These are phyloP conservation scores for Thermochaetoides dissita DNA, from an alignment of 2,329 filamentous ascomycete species.

Conservation along the genomic window DNA sequence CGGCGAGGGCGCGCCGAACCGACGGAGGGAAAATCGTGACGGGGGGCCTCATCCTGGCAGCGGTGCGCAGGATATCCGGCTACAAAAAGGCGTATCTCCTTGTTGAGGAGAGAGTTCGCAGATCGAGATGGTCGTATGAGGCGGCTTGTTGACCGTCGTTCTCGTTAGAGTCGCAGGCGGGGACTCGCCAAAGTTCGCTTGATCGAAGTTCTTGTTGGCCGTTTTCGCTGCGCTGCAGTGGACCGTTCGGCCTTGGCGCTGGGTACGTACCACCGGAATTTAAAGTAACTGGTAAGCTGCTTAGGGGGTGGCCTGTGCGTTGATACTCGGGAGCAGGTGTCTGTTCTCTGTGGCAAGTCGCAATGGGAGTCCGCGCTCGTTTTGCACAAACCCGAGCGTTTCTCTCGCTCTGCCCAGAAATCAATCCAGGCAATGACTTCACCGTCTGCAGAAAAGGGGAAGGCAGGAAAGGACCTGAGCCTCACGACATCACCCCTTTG, in stretches of 20 bases:
- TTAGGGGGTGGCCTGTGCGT: too few relatives aligned
- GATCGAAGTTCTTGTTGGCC: constrained; percentile 12
- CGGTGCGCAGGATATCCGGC: not conserved
- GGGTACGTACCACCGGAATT: constrained; percentile 2
- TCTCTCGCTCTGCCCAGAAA: too few relatives aligned
- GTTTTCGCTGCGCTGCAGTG: constrained; percentile 13
- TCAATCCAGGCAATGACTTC: too few relatives aligned
- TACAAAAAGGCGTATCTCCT: not conserved
- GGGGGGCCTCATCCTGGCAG: constrained; percentile 7
- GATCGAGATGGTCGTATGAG: not conserved
- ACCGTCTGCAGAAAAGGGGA: too few relatives aligned
- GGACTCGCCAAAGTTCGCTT: constrained; percentile 9
- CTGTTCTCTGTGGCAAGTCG: too few relatives aligned
- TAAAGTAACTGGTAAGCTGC: too few relatives aligned
- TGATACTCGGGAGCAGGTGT: too few relatives aligned
- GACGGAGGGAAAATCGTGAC: constrained; percentile 39
- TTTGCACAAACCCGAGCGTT: too few relatives aligned
- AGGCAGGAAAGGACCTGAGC: too few relatives aligned
- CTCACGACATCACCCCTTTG: too few relatives aligned
- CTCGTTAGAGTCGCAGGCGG: constrained; percentile 2
- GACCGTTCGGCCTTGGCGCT: constrained; percentile 8
- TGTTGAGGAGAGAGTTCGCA: not conserved
- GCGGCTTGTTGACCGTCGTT: constrained; percentile 1
- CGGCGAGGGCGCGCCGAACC: constrained; percentile 39
- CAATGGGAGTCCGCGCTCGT: too few relatives aligned